Evolutionary conservation across 345 rosid species (phyloP).

Genomic region (Citrus unshiu): DNA sequence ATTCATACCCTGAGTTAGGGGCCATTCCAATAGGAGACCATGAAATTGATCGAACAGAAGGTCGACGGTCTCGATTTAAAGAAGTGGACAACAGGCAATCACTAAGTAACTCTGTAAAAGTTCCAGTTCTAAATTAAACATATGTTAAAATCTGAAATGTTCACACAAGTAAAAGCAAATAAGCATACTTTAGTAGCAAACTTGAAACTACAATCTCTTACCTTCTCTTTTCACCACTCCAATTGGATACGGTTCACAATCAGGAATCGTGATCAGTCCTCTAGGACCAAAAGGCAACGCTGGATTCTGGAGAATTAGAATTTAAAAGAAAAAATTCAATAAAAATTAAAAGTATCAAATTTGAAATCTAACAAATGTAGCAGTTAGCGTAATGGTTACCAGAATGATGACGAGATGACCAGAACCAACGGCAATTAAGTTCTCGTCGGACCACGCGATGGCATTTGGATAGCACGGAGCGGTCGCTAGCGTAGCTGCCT

Average conservation of each 20-base stretch:
- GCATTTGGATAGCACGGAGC: conserved; percentile 76
- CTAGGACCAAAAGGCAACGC: conserved; percentile 79
- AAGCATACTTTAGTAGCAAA: not conserved
- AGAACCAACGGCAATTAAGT: conserved; percentile 81
- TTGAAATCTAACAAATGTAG: not conserved
- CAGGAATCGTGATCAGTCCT: conserved; percentile 62
- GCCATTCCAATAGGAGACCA: conserved; percentile 98
- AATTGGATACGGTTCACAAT: conserved; percentile 53
- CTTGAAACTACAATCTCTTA: conserved; percentile 16
- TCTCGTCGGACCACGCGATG: conserved; percentile 93
- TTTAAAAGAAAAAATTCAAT: not conserved
- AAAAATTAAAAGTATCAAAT: not conserved
- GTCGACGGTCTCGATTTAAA: conserved; percentile 67
- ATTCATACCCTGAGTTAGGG: conserved; percentile 61
- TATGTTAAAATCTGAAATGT: not conserved
- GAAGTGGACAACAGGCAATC: conserved; percentile 59
- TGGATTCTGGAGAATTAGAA: conserved; percentile 58
- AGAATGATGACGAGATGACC: conserved; percentile 83
- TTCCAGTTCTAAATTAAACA: not conserved
- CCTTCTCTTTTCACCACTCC: conserved; percentile 66
- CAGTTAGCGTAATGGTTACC: conserved; percentile 26
- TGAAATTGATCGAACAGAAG: conserved; percentile 72
- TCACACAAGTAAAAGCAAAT: not conserved
- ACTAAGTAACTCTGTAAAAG: conserved; percentile 52
- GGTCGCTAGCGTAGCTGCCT: conserved; percentile 69